Conservation (phyloP, 768 basidiomycete genomes). For the Mycena metata region DNA sequence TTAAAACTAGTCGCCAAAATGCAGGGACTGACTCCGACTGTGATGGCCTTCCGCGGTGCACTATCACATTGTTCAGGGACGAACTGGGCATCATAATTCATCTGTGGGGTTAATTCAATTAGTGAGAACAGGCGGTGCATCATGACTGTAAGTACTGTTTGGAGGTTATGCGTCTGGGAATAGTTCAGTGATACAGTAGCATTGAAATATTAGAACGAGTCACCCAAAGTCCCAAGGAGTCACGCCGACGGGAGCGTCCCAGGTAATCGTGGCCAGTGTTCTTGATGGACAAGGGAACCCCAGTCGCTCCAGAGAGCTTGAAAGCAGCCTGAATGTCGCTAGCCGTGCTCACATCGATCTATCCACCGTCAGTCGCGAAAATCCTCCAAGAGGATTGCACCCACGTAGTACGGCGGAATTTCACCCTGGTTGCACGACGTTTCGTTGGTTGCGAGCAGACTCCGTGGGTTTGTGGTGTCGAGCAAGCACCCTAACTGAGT, state of each 20-base stretch:
- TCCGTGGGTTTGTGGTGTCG: too few relatives aligned
- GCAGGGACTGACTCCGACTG: too few relatives aligned
- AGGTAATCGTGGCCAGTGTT: slow-evolving; percentile 48
- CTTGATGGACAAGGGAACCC: slow-evolving; percentile 43
- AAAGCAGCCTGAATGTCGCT: slow-evolving; percentile 43
- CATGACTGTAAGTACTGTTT: slow-evolving; percentile 14
- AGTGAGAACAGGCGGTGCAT: not conserved
- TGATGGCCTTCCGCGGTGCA: too few relatives aligned
- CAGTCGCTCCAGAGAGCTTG: slow-evolving; percentile 37
- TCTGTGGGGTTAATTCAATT: not conserved
- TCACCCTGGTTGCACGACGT: slow-evolving; percentile 27
- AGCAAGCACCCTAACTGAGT: slow-evolving; percentile 14
- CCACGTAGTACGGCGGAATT: slow-evolving; percentile 29
- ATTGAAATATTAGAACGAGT: not conserved
- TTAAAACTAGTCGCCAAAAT: too few relatives aligned
- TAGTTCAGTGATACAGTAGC: too few relatives aligned
- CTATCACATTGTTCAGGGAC: not conserved
- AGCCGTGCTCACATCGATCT: slow-evolving; percentile 42
- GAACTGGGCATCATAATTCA: not conserved
- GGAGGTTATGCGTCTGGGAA: slow-evolving; percentile 31
- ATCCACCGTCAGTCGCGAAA: too few relatives aligned
- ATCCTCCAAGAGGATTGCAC: not conserved
- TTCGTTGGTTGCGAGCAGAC: not conserved
- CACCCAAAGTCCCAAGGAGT: slow-evolving; percentile 39
- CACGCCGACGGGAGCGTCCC: slow-evolving; percentile 38